phyloP scores from a whole-genome alignment of 768 basidiomycete genomes.

The Nevesoporus exiguus region DNA sequence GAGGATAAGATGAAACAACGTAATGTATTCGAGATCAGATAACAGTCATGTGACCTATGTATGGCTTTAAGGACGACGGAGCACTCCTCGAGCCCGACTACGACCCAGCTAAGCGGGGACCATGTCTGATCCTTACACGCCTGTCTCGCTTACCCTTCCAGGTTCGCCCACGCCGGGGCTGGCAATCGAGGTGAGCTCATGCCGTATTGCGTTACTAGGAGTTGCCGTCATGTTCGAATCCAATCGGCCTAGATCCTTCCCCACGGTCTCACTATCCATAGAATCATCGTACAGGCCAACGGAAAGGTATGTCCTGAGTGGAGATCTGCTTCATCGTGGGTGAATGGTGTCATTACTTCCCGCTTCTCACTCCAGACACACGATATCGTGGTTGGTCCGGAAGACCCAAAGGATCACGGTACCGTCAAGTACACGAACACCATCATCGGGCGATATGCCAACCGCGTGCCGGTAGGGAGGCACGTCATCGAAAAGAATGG shows the following conservation, averaged over 20 bases:
- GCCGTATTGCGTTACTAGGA: constrained; percentile 2
- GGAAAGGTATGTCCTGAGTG: constrained; percentile 46
- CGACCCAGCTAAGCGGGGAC: neutral
- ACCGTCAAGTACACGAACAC: constrained; percentile 69
- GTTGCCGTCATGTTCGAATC: neutral
- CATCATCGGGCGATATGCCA: constrained; percentile 69
- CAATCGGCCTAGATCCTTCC: constrained; percentile 51
- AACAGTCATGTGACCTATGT: neutral
- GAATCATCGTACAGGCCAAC: constrained; percentile 59
- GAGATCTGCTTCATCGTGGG: neutral
- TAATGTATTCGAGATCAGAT: neutral
- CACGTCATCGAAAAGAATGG: constrained; percentile 53
- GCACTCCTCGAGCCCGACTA: too few species aligned
- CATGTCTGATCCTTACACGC: constrained; percentile 23
- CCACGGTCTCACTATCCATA: constrained; percentile 65
- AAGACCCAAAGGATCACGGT: constrained; percentile 54
- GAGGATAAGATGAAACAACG: too few species aligned
- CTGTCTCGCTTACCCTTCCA: constrained; percentile 52
- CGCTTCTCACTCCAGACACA: constrained; percentile 47
- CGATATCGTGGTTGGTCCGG: constrained; percentile 74
- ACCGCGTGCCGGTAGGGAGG: constrained; percentile 63
- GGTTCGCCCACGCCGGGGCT: constrained; percentile 50
- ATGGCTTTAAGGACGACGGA: too few species aligned
- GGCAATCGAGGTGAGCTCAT: constrained; percentile 54
- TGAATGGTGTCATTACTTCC: too few species aligned